These are phyloP conservation scores for Mrakia hoshinonis DNA, from an alignment of 768 basidiomycete species.

Conservation along the genomic window DNA sequence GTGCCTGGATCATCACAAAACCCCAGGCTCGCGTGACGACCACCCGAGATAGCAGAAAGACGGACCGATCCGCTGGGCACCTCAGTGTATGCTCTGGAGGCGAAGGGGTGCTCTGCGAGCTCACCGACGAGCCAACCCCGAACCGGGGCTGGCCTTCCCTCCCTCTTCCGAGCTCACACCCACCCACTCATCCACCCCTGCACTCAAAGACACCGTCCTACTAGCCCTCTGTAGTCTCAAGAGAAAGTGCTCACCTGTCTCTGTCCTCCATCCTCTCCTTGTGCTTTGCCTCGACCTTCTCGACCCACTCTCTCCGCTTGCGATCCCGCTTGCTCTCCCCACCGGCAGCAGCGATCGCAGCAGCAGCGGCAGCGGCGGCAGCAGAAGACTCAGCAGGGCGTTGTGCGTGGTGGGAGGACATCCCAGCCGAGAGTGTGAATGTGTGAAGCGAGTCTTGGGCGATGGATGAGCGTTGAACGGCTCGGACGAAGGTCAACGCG, in stretches of 20 bases:
- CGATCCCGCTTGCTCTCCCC: slow-evolving; percentile 41
- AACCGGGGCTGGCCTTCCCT: no score
- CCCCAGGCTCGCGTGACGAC: no score
- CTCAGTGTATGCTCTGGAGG: no score
- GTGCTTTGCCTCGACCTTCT: slow-evolving; percentile 44
- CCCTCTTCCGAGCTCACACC: no score
- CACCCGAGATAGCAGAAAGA: no score
- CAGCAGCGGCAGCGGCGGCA: not conserved
- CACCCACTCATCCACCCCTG: no score
- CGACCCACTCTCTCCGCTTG: slow-evolving; percentile 44
- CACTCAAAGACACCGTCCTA: no score
- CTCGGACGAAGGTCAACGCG: not conserved
- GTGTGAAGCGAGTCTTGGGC: not conserved
- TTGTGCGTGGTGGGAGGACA: not conserved
- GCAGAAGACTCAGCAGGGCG: not conserved
- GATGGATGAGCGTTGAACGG: not conserved
- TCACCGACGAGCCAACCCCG: no score
- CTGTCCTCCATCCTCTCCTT: slow-evolving; percentile 41
- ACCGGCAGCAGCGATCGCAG: not conserved
- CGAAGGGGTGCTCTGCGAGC: no score
- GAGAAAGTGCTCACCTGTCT: slow-evolving; percentile 38
- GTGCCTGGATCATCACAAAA: no score
- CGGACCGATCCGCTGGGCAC: no score
- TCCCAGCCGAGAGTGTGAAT: not conserved
- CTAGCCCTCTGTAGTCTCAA: no score